Conservation (phyloP, 352 stramenopile species). For the Ophiocytium majus region DNA sequence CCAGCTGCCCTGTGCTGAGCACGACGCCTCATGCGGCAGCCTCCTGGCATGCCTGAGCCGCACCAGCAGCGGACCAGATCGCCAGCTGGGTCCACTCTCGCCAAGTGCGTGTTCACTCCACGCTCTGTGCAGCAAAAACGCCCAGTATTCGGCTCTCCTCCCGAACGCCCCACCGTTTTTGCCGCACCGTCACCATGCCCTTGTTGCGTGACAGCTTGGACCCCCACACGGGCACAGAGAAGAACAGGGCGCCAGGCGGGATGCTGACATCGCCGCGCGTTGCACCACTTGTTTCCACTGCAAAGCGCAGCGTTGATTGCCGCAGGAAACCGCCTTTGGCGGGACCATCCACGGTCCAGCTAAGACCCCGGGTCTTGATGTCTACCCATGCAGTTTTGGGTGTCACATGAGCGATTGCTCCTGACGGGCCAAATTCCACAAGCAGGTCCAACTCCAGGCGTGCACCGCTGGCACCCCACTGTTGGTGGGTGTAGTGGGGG, state of each 20-base stretch:
- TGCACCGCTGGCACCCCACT: background rate
- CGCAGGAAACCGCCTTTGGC: slow-evolving; percentile 10
- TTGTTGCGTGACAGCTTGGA: slow-evolving; percentile 40
- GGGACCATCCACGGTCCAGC: slow-evolving; percentile 34
- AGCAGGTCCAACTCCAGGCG: slow-evolving; percentile 42
- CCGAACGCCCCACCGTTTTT: slow-evolving; percentile 37
- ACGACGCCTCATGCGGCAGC: too few relatives aligned
- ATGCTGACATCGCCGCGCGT: slow-evolving; percentile 47
- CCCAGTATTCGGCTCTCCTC: slow-evolving; percentile 43
- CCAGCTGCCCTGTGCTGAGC: too few relatives aligned
- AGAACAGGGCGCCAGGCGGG: slow-evolving; percentile 35
- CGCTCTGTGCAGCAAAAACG: slow-evolving; percentile 30
- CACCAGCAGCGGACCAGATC: background rate
- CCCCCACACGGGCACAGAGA: slow-evolving; percentile 42
- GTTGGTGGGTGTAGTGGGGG: too few relatives aligned
- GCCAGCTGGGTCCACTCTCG: background rate
- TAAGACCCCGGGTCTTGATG: slow-evolving; percentile 7
- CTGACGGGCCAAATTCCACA: slow-evolving; percentile 38
- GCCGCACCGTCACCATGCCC: slow-evolving; percentile 49
- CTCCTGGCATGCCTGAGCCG: too few relatives aligned
- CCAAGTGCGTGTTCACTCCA: slow-evolving; percentile 25
- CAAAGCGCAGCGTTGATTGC: slow-evolving; percentile 37
- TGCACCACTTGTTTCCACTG: slow-evolving; percentile 29
- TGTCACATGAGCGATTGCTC: slow-evolving; percentile 18
- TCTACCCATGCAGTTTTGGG: slow-evolving; percentile 40